phyloP scores from a whole-genome alignment of 495 filamentous ascomycete genomes.

The Aspergillus ellipticus region DNA sequence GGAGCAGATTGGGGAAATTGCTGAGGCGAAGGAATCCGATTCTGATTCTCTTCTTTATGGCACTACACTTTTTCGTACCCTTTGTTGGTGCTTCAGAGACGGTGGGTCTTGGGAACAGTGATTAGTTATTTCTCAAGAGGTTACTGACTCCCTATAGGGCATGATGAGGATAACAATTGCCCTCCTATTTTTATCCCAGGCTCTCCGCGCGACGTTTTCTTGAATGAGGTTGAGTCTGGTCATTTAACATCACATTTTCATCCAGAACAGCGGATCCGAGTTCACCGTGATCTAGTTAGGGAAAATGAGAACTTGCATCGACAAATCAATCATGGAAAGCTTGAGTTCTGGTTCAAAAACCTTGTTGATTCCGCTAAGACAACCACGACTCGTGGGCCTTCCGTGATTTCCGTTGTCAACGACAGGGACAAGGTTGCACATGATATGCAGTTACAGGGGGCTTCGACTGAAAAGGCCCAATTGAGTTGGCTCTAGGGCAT shows the following conservation, averaged over 20 bases:
- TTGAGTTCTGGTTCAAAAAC: constrained; percentile 59
- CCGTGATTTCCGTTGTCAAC: neutral
- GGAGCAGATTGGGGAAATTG: constrained; percentile 44
- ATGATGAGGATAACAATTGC: constrained; percentile 11
- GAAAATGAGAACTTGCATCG: constrained; percentile 51
- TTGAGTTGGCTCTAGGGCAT: constrained; percentile 17
- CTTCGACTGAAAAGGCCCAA: constrained; percentile 6
- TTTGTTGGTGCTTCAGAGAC: constrained; percentile 29
- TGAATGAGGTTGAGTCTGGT: constrained; percentile 47
- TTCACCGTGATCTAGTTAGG: constrained; percentile 48
- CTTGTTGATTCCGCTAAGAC: constrained; percentile 30
- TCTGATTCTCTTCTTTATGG: constrained; percentile 20
- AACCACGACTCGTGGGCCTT: constrained; percentile 1
- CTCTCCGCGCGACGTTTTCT: constrained; percentile 46
- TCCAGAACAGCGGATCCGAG: constrained; percentile 44
- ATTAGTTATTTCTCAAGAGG: constrained; percentile 3
- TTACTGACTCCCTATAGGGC: constrained; percentile 15
- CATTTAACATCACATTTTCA: constrained; percentile 53
- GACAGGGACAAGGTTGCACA: neutral
- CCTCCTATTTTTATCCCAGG: constrained; percentile 37
- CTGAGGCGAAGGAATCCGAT: constrained; percentile 25
- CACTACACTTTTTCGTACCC: constrained; percentile 32
- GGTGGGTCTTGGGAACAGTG: constrained; percentile 20
- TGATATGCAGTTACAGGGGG: neutral
- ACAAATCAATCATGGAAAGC: constrained; percentile 54